These are phyloP conservation scores for Magnolia changhungtana DNA, from an alignment of 164 flowering plant genomes.

Conservation along the genomic window DNA sequence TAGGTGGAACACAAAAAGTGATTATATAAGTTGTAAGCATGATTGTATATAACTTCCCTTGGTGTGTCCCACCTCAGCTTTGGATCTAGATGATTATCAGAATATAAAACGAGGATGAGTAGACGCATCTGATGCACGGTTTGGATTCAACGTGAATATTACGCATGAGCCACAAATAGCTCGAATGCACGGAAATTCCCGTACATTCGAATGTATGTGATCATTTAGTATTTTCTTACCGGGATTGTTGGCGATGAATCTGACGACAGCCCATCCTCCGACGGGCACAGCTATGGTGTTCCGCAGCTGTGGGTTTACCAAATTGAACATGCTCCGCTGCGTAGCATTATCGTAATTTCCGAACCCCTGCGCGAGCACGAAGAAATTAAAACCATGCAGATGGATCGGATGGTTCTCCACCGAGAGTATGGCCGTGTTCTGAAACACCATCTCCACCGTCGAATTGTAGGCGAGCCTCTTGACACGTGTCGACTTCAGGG, in stretches of 20 bases:
- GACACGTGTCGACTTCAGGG: slow-evolving; percentile 37
- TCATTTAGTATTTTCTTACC: slow-evolving; percentile 21
- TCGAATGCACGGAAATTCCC: too few relatives aligned
- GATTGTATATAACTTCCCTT: too few relatives aligned
- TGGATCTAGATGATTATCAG: too few relatives aligned
- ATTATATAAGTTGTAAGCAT: too few relatives aligned
- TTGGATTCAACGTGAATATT: too few relatives aligned
- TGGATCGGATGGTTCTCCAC: slow-evolving; percentile 29
- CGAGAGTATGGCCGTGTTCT: slow-evolving; percentile 54
- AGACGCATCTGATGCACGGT: too few relatives aligned
- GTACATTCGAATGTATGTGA: too few relatives aligned
- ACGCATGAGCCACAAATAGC: too few relatives aligned
- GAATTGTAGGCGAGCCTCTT: slow-evolving; percentile 48
- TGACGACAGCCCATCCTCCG: slow-evolving; percentile 79
- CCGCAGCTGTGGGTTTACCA: slow-evolving; percentile 55
- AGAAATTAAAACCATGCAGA: slow-evolving; percentile 32
- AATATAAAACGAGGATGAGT: too few relatives aligned
- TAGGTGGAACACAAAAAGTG: too few relatives aligned
- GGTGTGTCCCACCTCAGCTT: too few relatives aligned
- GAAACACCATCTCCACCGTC: slow-evolving; percentile 62
- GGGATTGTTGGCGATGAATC: slow-evolving; percentile 68
- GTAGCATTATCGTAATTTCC: slow-evolving; percentile 43
- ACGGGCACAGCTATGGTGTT: slow-evolving; percentile 73
- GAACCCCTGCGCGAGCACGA: slow-evolving; percentile 67
- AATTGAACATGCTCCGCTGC: slow-evolving; percentile 41